These are phyloP conservation scores for Madurella fahalii DNA, from an alignment of 2,329 filamentous ascomycete species.

Conservation along the genomic window DNA sequence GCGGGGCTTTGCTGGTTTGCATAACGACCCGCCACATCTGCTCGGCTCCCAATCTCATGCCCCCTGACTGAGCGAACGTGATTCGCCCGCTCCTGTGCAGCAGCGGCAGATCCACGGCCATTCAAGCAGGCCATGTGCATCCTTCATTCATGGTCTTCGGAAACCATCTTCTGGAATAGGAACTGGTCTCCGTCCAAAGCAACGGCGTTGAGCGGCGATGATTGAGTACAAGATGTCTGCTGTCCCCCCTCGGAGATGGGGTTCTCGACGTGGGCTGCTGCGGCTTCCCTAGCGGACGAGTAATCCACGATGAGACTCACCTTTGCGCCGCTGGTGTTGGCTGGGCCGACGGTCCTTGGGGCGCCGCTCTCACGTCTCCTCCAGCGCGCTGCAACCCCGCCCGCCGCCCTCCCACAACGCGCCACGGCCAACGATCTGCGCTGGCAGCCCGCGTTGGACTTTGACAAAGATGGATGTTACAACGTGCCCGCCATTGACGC, in stretches of 20 bases:
- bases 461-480: constrained; percentile 40
- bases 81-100: not conserved
- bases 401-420: constrained; percentile 30
- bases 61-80: not conserved
- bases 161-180: not conserved
- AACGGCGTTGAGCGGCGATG: not conserved
- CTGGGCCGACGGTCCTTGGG: not conserved
- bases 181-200: not conserved
- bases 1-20: not conserved
- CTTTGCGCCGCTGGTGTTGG: not conserved
- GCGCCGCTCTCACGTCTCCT: not conserved
- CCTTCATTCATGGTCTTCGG: not conserved
- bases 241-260: too few relatives aligned
- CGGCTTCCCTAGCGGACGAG: not conserved
- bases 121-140: constrained; percentile 1
- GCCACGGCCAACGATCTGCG: constrained; percentile 33
- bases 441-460: constrained; percentile 38
- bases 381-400: constrained; percentile 16
- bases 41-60: constrained; percentile 3
- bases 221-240: not conserved
- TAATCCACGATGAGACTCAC: constrained; percentile 1
- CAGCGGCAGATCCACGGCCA: not conserved
- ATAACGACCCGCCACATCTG: too few relatives aligned
- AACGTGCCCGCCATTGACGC: constrained; percentile 44
- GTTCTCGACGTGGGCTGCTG: not conserved